Base-by-base conservation (phyloP, 768 basidiomycete species). In the Naganishia friedmannii region DNA sequence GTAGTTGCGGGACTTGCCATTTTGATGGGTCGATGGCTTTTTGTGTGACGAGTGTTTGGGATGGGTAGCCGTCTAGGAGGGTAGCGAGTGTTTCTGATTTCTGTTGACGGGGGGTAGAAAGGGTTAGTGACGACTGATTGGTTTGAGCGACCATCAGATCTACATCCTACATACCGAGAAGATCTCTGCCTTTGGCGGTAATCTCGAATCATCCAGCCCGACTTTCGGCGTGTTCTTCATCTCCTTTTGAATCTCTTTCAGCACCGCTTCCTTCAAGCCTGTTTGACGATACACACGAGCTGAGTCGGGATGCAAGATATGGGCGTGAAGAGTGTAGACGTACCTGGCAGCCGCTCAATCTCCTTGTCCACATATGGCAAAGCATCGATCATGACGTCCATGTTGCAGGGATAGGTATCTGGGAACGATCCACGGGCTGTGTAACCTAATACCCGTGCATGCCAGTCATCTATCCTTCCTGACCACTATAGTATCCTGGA, bases 301-400 rank as follows among this genome's bases (percentile, higher is more conserved):
- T 37, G 34, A 63, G 68, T 15, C 10, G 23, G 13, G 29, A 7
- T 4, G 6, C 12, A 37, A 42, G 7, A 42, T 42, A 17, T 42
- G n/a, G n/a, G n/a, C 42, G n/a, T 21, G 53, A 2, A 10, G 21
- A 45, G 21, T 29, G 23, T 12, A 15, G 28, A 72, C 76, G 48
- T 60, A 77, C 78, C 74, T 53, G 91, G 90, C 70, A 86, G 86
- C 23, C 34, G 65, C 71, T 92, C 90, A 65, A 94, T 85, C 79
- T 96, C 92, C 78, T 93, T 91, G 83, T 97, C 93, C 77, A 91
- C 93, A 83, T 96, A 97, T 21, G 93, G 93, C 73, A 96, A 84
- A 29, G 92, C 90, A 81, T 96, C 93, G 74, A 92, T 45, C 53
- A 53, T n/a, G 57, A 46, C 42, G 31, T 69, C 48, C 68, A 69